Conservation (phyloP, 768 basidiomycete species). For the Lactarius pseudohatsudake region DNA sequence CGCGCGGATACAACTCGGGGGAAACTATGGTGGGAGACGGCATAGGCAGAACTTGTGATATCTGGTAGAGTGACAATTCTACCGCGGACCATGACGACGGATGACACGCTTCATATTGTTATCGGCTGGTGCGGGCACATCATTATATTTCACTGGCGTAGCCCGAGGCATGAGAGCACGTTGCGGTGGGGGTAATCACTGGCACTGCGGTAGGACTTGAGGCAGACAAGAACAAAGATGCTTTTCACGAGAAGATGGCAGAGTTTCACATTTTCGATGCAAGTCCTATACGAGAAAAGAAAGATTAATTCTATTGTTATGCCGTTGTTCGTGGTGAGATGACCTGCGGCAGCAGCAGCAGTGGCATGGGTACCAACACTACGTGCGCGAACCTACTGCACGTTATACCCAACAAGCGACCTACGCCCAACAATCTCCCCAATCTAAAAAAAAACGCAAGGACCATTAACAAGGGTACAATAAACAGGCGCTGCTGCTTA, state of each 20-base stretch:
- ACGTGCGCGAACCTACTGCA: slow-evolving; percentile 34
- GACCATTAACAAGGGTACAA: not conserved
- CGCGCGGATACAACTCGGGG: no score
- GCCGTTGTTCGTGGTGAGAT: not conserved
- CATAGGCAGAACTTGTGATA: no score
- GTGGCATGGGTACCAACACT: no score
- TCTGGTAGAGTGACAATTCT: no score
- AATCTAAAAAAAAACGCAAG: slow-evolving; percentile 46
- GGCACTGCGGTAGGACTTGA: not conserved
- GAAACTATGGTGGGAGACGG: no score
- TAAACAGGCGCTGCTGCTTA: slow-evolving; percentile 35
- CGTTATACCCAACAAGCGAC: slow-evolving; percentile 74
- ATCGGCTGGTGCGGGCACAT: not conserved
- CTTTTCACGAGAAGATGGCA: not conserved
- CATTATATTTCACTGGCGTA: no score
- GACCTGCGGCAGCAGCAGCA: not conserved
- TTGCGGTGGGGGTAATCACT: no score
- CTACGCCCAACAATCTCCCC: slow-evolving; percentile 87
- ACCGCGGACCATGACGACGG: no score
- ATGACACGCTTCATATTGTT: not conserved
- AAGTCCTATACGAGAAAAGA: not conserved
- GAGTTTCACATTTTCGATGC: not conserved
- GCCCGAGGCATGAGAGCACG: no score
- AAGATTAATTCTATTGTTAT: not conserved
- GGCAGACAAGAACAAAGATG: not conserved